phyloP scores from a whole-genome alignment of 306 rosid species.

The Aeschynomene evenia region DNA sequence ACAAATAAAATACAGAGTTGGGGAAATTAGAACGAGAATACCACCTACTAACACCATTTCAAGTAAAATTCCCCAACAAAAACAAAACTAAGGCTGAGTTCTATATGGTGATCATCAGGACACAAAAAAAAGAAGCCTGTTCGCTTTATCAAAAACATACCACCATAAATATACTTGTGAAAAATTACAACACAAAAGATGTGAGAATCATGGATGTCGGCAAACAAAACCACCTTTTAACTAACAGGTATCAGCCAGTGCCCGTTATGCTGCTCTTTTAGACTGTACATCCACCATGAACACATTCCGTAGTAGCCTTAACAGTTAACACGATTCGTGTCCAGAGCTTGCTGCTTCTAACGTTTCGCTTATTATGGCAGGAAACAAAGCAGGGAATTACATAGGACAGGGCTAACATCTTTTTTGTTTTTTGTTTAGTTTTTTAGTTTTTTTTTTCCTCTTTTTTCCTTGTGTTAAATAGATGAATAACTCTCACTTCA shows the following conservation, averaged over 20 bases:
- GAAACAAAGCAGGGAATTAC: slow-evolving; percentile 38
- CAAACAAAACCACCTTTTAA: slow-evolving; percentile 37
- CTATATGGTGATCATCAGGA: slow-evolving; percentile 47
- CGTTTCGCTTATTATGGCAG: slow-evolving; percentile 18
- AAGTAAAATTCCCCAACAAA: slow-evolving; percentile 26
- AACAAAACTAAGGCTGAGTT: slow-evolving; percentile 15
- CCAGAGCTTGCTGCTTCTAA: slow-evolving; percentile 32
- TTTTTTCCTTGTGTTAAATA: slow-evolving; percentile 19
- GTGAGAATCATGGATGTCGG: slow-evolving; percentile 32
- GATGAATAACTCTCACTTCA: slow-evolving; percentile 23
- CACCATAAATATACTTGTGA: slow-evolving; percentile 30
- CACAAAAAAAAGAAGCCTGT: slow-evolving; percentile 60
- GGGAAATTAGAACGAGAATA: slow-evolving; percentile 24
- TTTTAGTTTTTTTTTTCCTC: not conserved
- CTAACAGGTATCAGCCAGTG: slow-evolving; percentile 39
- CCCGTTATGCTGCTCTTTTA: slow-evolving; percentile 39
- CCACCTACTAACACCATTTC: slow-evolving; percentile 5
- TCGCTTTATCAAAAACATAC: slow-evolving; percentile 37
- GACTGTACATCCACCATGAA: slow-evolving; percentile 37
- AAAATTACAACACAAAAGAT: slow-evolving; percentile 13
- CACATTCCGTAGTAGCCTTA: slow-evolving; percentile 26
- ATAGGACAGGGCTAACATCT: slow-evolving; percentile 25
- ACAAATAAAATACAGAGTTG: slow-evolving; percentile 24
- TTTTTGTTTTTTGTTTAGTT: not conserved
- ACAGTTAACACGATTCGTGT: slow-evolving; percentile 20